Evolutionary conservation across 345 rosid genomes (phyloP).

Genomic region (Anacardium occidentale): DNA sequence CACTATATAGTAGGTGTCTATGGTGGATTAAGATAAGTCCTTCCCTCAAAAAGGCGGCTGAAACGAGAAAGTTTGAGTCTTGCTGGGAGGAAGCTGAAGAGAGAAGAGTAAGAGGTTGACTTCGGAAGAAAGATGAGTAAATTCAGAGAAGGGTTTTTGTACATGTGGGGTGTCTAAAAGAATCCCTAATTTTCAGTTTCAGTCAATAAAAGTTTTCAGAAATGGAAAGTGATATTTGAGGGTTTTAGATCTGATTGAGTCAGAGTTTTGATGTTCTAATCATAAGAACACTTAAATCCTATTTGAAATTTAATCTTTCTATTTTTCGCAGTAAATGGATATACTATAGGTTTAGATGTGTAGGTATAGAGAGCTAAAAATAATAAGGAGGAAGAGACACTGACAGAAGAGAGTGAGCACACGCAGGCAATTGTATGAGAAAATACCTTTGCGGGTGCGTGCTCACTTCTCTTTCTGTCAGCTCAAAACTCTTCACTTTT

Average conservation of each 20-base stretch:
- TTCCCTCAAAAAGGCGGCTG: background rate
- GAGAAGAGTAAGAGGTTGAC: background rate
- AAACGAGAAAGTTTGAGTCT: background rate
- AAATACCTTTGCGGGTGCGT: conserved; percentile 51
- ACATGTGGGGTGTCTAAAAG: background rate
- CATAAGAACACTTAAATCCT: no score
- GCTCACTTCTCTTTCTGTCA: conserved; percentile 65
- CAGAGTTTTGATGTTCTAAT: no score
- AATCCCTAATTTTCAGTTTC: no score
- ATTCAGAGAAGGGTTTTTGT: background rate
- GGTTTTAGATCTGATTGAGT: no score
- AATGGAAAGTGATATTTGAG: no score
- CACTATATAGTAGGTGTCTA: background rate
- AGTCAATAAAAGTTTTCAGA: no score
- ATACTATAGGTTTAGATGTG: no score
- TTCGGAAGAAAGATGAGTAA: background rate
- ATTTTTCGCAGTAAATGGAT: no score
- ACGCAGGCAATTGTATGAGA: conserved; percentile 53
- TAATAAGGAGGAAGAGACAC: conserved; percentile 22
- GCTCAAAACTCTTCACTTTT: background rate
- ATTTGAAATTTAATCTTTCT: no score
- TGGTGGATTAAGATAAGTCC: background rate
- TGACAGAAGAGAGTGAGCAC: conserved; percentile 90
- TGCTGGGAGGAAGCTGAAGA: background rate
- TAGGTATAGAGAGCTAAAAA: no score